Evolutionary conservation across 768 basidiomycete species (phyloP), one percentile per base, ranked within the genome.

Genomic region (Leccinum uliginosum): DNA sequence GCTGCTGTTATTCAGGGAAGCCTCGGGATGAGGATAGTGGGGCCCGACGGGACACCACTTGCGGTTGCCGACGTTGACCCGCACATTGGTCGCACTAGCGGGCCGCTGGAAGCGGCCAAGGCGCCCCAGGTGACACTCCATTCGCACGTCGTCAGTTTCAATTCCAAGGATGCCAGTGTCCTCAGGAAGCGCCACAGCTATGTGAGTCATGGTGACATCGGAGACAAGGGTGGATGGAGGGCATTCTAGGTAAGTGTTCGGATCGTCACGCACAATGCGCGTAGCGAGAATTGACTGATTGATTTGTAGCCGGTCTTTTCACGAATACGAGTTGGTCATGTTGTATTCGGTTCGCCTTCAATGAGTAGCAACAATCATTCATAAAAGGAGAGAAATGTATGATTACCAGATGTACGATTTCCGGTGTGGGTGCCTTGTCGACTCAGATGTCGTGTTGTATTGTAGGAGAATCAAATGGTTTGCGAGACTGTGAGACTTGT

Each of bases 11-110:
- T 63, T 24, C 30, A 46, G 9, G 51, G n/a, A 4, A 63, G 55
- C 57, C 48, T 64, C n/a, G 62, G 58, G 14, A 19, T 53, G 50
- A 55, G 62, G 21, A 5, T 63, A 19, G 58, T 63, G 30, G 40
- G 10, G 11, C 55, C 64, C 12, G 57, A 65, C 7, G 64, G 58
- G 27, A 65, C 40, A 0, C 2, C 0, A 9, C 38, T 65, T 7
- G 64, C 64, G 6, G 24, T 17, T 17, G 26, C 55, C 3, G 53
- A 51, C 11, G 26, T 52, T 6, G 60, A 57, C 15, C 49, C 53
- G 6, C 1, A 10, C 11, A 4, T 17, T 11, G 14, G 17, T 12
- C 2, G 6, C 2, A 14, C 43, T 8, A 14, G 44, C 24, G 2
- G 6, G 3, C 32, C 53, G 1, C 29, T 66, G 34, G 56, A 65